Conservation (phyloP, 495 filamentous ascomycete genomes). For the Lophium mytilinum region DNA sequence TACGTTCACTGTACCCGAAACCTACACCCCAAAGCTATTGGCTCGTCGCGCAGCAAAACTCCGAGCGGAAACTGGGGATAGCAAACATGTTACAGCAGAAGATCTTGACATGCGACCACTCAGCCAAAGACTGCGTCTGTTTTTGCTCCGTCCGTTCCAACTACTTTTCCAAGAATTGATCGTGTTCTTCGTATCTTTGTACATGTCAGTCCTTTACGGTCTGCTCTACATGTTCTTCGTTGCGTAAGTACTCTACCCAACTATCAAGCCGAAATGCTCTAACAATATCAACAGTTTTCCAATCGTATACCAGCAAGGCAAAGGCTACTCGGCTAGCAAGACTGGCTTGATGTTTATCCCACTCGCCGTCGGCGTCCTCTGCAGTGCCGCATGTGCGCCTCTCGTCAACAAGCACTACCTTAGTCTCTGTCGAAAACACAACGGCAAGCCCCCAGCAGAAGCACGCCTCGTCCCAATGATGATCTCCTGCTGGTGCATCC, state of each 20-base stretch:
- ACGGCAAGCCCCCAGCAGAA: conserved; percentile 67
- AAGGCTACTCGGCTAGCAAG: conserved; percentile 60
- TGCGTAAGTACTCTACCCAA: conserved; percentile 32
- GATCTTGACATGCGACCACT: conserved; percentile 64
- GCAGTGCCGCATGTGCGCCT: conserved; percentile 57
- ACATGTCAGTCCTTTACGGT: conserved; percentile 74
- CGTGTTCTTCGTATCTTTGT: conserved; percentile 65
- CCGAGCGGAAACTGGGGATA: conserved; percentile 55
- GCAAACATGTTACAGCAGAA: conserved; percentile 58
- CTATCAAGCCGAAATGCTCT: neutral
- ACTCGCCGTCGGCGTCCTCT: conserved; percentile 58
- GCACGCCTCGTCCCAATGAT: conserved; percentile 77
- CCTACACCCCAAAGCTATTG: conserved; percentile 66
- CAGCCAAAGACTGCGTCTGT: conserved; percentile 52
- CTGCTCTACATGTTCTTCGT: conserved; percentile 81
- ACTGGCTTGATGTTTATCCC: conserved; percentile 81
- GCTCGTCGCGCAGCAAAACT: conserved; percentile 57
- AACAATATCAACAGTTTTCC: conserved; percentile 46
- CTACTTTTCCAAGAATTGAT: conserved; percentile 73
- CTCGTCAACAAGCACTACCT: conserved; percentile 72
- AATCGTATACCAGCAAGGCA: conserved; percentile 67
- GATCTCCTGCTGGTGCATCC: conserved; percentile 71
- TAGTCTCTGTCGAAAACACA: conserved; percentile 46
- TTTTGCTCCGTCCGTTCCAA: conserved; percentile 69
- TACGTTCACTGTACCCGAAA: conserved; percentile 74